phyloP scores from a whole-genome alignment of 2,329 filamentous ascomycete species.

The Arachnopeziza araneosa region DNA sequence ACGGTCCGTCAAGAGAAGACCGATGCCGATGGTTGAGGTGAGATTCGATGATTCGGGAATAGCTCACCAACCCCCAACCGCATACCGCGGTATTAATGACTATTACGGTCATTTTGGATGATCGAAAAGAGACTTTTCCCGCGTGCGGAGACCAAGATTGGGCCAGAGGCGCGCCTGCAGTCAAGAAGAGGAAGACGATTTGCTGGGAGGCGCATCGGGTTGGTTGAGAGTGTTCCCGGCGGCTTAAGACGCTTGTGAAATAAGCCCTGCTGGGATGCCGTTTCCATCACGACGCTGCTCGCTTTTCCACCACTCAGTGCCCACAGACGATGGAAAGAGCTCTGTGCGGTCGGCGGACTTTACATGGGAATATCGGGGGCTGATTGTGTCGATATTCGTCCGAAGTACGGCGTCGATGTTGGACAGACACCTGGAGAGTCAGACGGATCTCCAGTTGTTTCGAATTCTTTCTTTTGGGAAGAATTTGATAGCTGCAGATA shows the following conservation, averaged over 20 bases:
- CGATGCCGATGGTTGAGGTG: neutral
- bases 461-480: neutral
- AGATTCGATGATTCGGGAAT: neutral
- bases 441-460: neutral
- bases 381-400: neutral
- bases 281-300: neutral
- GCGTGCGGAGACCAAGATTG: neutral
- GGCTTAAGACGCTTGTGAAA: neutral
- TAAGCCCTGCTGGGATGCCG: neutral
- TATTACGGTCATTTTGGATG: neutral
- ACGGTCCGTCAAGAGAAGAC: neutral
- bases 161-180: neutral
- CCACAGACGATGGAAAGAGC: neutral
- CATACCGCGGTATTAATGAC: neutral
- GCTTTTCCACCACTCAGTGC: neutral
- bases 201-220: neutral
- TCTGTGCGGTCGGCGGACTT: neutral
- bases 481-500: conserved; percentile 3
- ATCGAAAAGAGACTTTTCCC: neutral
- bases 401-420: neutral
- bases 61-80: neutral
- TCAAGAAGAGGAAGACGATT: neutral
- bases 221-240: neutral
- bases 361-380: neutral
- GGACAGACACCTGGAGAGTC: neutral